Conservation (phyloP, 2,329 filamentous ascomycete species). For the Dothidotthia symphoricarpi region DNA sequence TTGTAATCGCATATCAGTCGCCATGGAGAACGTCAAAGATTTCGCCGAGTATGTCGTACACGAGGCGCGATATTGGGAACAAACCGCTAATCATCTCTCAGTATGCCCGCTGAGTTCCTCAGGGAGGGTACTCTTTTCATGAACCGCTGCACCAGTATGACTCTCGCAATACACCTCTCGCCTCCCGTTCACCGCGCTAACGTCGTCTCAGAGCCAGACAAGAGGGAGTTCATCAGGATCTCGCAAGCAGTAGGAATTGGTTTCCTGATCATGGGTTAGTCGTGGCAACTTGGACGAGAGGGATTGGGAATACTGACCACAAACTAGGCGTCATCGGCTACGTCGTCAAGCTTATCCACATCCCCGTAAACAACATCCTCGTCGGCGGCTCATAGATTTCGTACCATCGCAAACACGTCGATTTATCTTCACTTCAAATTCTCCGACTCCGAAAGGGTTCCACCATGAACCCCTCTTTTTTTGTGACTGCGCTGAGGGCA, state of each 20-base stretch:
- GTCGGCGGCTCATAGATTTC: conserved; percentile 43
- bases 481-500: conserved; percentile 6
- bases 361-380: conserved; percentile 56
- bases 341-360: conserved; percentile 54
- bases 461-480: conserved; percentile 15
- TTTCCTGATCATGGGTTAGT: conserved; percentile 52
- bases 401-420: conserved; percentile 4
- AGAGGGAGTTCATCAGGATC: conserved; percentile 46
- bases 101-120: conserved; percentile 43
- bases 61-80: background rate
- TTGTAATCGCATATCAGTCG: conserved; percentile 29
- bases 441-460: conserved; percentile 7
- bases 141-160: conserved; percentile 49
- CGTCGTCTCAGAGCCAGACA: conserved; percentile 44
- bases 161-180: too few species aligned
- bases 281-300: background rate
- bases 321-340: conserved; percentile 49
- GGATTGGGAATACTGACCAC: conserved; percentile 1
- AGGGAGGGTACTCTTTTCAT: conserved; percentile 52
- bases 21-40: conserved; percentile 69
- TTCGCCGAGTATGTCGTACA: conserved; percentile 55
- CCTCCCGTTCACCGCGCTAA: conserved; percentile 21
- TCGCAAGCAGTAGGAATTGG: conserved; percentile 54
- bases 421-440: conserved; percentile 13
- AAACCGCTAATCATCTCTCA: conserved; percentile 25